Conservation (phyloP, 2,329 filamentous ascomycete species). For the Rhexocercosporidium sp. region DNA sequence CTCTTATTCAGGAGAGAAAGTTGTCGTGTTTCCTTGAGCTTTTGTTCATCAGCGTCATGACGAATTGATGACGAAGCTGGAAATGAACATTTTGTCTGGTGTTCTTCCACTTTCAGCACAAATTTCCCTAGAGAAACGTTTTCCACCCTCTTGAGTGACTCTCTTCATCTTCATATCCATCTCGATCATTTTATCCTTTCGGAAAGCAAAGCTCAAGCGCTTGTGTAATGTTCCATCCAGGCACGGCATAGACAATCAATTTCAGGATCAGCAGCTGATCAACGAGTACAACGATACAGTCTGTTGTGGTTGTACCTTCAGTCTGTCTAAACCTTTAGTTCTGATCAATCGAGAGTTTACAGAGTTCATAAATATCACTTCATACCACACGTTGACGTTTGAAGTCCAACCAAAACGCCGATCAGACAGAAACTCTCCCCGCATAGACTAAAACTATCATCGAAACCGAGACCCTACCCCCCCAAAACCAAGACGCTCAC, state of each 20-base stretch:
- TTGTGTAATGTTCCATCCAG: not conserved
- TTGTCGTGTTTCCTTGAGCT: too few species aligned
- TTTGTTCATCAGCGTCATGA: too few species aligned
- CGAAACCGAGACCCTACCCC: not conserved
- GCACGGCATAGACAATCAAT: not conserved
- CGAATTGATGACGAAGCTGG: too few species aligned
- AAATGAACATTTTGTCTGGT: too few species aligned
- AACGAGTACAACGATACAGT: not conserved
- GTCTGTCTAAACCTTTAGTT: not conserved
- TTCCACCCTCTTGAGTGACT: too few species aligned
- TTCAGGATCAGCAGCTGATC: not conserved
- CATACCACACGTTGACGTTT: not conserved
- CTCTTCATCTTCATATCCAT: not conserved
- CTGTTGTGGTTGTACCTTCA: not conserved
- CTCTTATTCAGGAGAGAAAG: too few species aligned
- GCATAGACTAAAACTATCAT: not conserved
- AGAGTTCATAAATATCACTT: not conserved
- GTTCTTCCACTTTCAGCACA: too few species aligned
- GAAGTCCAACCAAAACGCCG: not conserved
- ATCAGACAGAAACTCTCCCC: not conserved
- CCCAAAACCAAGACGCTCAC: not conserved
- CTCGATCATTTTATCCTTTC: too few species aligned
- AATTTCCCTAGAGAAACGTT: too few species aligned
- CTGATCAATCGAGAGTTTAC: not conserved
- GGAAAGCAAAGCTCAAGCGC: not conserved